phyloP scores from a whole-genome alignment of 2,329 filamentous ascomycete genomes.

The Oidium heveae region DNA sequence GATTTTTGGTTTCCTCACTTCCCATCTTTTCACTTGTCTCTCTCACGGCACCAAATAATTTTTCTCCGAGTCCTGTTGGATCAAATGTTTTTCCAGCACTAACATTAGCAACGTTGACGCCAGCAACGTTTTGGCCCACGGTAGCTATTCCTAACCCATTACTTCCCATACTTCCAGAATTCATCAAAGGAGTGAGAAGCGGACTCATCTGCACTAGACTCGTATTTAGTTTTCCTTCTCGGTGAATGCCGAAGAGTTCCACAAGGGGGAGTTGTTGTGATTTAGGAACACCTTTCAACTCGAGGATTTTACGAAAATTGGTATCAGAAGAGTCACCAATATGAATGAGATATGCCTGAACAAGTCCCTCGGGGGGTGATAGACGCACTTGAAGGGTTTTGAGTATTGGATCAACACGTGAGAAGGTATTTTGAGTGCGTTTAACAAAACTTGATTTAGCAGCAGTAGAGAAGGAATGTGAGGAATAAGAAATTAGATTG shows the following conservation, averaged over 20 bases:
- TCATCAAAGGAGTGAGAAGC: constrained; percentile 41
- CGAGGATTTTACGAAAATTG: constrained; percentile 91
- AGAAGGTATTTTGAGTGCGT: constrained; percentile 62
- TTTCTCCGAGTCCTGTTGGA: constrained; percentile 58
- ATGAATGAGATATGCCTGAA: constrained; percentile 94
- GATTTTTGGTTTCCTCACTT: constrained; percentile 23
- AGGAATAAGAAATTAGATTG: constrained; percentile 36
- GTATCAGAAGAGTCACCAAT: constrained; percentile 79
- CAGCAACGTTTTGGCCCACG: background rate
- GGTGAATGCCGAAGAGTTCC: constrained; percentile 60
- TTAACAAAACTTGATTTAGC: constrained; percentile 44
- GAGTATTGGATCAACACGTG: constrained; percentile 70
- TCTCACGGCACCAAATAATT: constrained; percentile 64
- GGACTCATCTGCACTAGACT: constrained; percentile 46
- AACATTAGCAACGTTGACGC: background rate
- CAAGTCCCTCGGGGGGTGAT: constrained; percentile 73
- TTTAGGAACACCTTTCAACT: constrained; percentile 79
- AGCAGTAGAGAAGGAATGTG: constrained; percentile 6
- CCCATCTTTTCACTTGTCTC: constrained; percentile 21
- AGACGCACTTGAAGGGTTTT: constrained; percentile 91
- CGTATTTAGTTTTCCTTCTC: constrained; percentile 45
- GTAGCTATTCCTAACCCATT: constrained; percentile 20
- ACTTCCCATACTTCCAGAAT: constrained; percentile 19
- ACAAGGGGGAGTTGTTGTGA: constrained; percentile 59
- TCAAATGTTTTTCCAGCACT: constrained; percentile 36